These are phyloP conservation scores for Hypomontagnella submonticulosa DNA, from an alignment of 495 filamentous ascomycete species.

Conservation along the genomic window DNA sequence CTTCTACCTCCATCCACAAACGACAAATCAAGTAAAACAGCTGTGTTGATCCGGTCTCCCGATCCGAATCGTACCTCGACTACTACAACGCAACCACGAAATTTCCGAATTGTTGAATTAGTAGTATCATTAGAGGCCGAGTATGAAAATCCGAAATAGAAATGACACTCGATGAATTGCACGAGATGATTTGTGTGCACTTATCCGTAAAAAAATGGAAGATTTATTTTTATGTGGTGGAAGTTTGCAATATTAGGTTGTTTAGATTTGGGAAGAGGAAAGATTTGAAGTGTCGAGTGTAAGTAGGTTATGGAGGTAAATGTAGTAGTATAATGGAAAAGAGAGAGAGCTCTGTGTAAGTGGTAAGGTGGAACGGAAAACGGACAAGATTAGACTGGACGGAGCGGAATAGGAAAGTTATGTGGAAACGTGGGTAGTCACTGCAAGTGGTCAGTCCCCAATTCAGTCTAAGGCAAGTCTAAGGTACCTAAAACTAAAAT, in stretches of 20 bases:
- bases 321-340: constrained; percentile 7
- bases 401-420: constrained; percentile 30
- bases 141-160: constrained; percentile 13
- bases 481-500: background rate
- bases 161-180: constrained; percentile 8
- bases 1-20: constrained; percentile 13
- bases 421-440: constrained; percentile 38
- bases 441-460: background rate
- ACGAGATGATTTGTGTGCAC: constrained; percentile 1
- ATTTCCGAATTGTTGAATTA: constrained; percentile 23
- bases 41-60: background rate
- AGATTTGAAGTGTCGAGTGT: constrained; percentile 22
- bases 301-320: constrained; percentile 30
- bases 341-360: constrained; percentile 23
- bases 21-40: constrained; percentile 17
- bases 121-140: constrained; percentile 26
- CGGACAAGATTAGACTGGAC: constrained; percentile 38
- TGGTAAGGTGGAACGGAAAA: constrained; percentile 28
- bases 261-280: constrained; percentile 9
- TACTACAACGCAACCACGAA: constrained; percentile 31
- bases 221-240: background rate
- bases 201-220: constrained; percentile 4
- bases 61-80: constrained; percentile 9
- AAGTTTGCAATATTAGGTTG: constrained; percentile 17
- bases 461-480: background rate